Base-by-base conservation (phyloP, 78 protist genomes). In the Paratrimastix pyriformis region DNA sequence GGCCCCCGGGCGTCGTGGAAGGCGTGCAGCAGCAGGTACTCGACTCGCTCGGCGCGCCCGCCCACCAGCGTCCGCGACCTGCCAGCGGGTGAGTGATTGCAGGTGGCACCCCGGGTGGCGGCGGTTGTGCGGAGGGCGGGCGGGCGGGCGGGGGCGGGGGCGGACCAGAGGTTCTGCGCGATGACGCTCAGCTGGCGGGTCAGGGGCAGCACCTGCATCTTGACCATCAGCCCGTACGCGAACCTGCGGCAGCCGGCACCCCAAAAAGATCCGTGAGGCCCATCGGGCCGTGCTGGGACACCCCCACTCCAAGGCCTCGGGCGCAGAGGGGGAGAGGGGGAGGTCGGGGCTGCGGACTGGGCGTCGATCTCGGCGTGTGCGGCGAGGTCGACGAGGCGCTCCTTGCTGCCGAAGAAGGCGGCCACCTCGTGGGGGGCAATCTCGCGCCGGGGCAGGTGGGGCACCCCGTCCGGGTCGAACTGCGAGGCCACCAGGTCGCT, bases 31-130 rank as follows among this genome's bases (percentile, higher is more conserved):
- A 95, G 76, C 6, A 94, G 86, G 75, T 84, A 93, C 84, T 96
- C 99, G 58, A 83, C 88, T 24, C 99, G 88, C 77, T 93, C 98
- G 0, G 98, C 94, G 13, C 97, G 80, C 35, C 82, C 80, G n/a
- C 95, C 91, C 15, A 74, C 40, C 5, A 93, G 74, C 24, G 94
- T 80, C n/a, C 85, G 70, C 75, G 0, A 35, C 70, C 45, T 96
- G 96, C 91, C 24, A 90, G 81, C 71, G 91, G 91, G 55, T 96
- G 97, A 24, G 93, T 81, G 24, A 65, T 2, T 52, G 60, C 60
- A 54, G 13, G n/a, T n/a, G n/a, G n/a, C n/a, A n/a, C n/a, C n/a
- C n/a, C n/a, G n/a, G n/a, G n/a, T n/a, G n/a, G n/a, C n/a, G n/a
- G n/a, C n/a, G n/a, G n/a, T n/a, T n/a, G n/a, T n/a, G n/a, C n/a